These are phyloP conservation scores for Cladobotryum mycophilum DNA, from an alignment of 2,329 filamentous ascomycete species.

Conservation along the genomic window DNA sequence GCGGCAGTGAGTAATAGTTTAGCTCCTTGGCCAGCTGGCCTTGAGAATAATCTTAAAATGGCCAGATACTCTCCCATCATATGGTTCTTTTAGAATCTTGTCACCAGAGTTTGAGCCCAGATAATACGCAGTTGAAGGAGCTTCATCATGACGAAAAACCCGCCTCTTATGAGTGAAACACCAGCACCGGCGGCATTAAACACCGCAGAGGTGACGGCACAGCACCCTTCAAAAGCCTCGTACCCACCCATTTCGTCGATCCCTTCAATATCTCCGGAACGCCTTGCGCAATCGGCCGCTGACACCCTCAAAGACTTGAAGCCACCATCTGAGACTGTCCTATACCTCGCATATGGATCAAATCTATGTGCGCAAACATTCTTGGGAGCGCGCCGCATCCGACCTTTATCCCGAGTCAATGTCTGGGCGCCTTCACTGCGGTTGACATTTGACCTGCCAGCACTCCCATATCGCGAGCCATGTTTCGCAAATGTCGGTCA, in stretches of 20 bases:
- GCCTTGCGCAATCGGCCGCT: slow-evolving; percentile 25
- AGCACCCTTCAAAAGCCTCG: slow-evolving; percentile 15
- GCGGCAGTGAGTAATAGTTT: no score
- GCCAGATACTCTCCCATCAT: no score
- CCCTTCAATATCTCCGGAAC: slow-evolving; percentile 23
- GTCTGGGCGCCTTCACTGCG: slow-evolving; percentile 73
- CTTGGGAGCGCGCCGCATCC: slow-evolving; percentile 68
- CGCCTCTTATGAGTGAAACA: not conserved
- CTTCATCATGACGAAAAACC: slow-evolving; percentile 1
- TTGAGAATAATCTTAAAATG: no score
- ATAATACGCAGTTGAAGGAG: not conserved
- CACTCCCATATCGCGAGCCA: slow-evolving; percentile 79
- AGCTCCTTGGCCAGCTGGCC: no score
- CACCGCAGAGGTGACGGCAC: slow-evolving; percentile 18
- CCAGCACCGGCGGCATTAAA: slow-evolving; percentile 17
- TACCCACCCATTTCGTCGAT: slow-evolving; percentile 28
- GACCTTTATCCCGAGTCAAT: slow-evolving; percentile 72
- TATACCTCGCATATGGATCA: slow-evolving; percentile 87
- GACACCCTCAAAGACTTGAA: slow-evolving; percentile 18
- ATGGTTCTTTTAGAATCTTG: no score
- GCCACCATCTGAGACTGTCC: slow-evolving; percentile 43
- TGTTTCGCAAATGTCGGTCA: slow-evolving; percentile 81
- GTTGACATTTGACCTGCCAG: slow-evolving; percentile 79
- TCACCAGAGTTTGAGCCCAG: no score
- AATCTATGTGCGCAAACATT: slow-evolving; percentile 81